Base-by-base conservation (phyloP, 305 asterid genomes). In the Caryopteris hybrid region DNA sequence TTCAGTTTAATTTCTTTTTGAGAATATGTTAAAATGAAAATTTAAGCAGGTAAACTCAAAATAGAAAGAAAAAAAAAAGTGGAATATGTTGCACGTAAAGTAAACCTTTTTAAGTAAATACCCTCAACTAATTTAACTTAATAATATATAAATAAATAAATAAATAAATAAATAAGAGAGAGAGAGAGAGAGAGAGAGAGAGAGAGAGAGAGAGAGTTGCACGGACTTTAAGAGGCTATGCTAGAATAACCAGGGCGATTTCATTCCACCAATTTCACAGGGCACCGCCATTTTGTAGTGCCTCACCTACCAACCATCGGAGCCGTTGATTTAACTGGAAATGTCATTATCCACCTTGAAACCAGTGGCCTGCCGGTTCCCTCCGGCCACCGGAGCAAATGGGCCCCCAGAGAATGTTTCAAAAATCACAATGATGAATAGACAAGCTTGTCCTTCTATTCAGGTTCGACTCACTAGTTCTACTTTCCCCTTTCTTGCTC, bases 271-370 rank as follows among this genome's bases (percentile, higher is more conserved):
- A 34, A 41, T 46, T n/a, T 50, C 80, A 64, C 66, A 29, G 62
- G 18, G 42, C 62, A 69, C 53, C 63, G 73, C 69, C 80, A 50
- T 61, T 38, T 27, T 47, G 1, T 6, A 56, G 64, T 55, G 73
- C 25, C 27, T 78, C 70, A 71, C 76, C 74, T 20, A 69, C 76
- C 66, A 22, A 45, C 64, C 12, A 63, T 74, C 79, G 34, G 52
- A 58, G 74, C 42, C 70, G 74, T 77, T 68, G 61, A 74, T 71
- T 61, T 52, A 51, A 73, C 78, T 73, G 76, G 68, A 51, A 75
- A 83, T 86, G 92, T 80, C 82, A 34, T 4, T 68, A 11, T 68
- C 75, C 50, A 27, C 72, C 48, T 34, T 71, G 51, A 83, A 74
- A 25, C 76, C 84, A 8, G 45, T 71, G 0, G 68, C 63, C 69